Evolutionary conservation across 2,329 filamentous ascomycete genomes (phyloP), one percentile per base, ranked within the genome.

Genomic region (Ilyonectria robusta): DNA sequence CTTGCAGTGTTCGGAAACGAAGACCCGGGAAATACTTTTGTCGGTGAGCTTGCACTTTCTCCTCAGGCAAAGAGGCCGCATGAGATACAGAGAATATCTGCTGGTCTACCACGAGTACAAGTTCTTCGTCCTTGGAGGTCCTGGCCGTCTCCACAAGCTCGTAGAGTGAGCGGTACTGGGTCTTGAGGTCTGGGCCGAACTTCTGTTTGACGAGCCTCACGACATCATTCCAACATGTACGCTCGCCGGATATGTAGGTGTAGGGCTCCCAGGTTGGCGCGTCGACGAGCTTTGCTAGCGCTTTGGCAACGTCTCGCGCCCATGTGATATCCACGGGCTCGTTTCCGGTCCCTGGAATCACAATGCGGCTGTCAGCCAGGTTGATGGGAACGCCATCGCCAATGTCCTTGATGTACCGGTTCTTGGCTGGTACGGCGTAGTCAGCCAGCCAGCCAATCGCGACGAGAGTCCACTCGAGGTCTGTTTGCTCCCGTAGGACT

Each of bases 341-440:
- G 3, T 60, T 33, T 11, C 58, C 58, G 15, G 58, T 42, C 35
- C 58, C 58, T 2, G 58, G 58, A 9, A 60, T 60, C 19, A 51
- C 37, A 13, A 60, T 60, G 15, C 31, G 26, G 37, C 58, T 26
- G 3, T 50, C 21, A 10, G 19, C 9, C 13, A 42, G 17, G 58
- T 44, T 60, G 21, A 60, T n/a, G 6, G 58, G 58, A 17, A 31
- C 11, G 35, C 35, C 15, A 8, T 60, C 48, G 37, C 58, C 47
- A 23, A 60, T 44, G 23, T 60, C 58, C 19, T 60, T 53, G 48
- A 60, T 19, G 26, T 60, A 60, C n/a, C 58, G 58, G 17, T 60
- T 60, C 46, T 37, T 53, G 23, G 33, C 33, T 7, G 58, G 58
- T 19, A 54, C 47, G 21, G 53, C 5, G 35, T 60, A 60, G 47